Evolutionary conservation across 2,329 filamentous ascomycete genomes (phyloP).

Genomic region (Xylaria sp.): DNA sequence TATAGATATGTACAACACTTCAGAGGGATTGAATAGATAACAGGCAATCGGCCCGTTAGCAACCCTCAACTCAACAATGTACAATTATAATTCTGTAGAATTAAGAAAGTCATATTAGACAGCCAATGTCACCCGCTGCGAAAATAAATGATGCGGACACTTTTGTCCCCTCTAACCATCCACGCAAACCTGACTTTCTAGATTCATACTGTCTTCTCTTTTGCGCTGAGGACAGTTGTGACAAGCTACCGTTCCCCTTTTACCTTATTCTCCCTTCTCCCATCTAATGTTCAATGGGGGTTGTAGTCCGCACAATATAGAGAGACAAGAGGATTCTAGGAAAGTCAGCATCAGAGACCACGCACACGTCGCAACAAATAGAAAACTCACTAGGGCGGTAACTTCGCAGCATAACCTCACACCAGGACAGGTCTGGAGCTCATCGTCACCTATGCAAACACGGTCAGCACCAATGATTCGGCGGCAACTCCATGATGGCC

Average conservation of each 20-base stretch:
- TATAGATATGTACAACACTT: constrained; percentile 24
- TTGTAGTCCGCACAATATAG: constrained; percentile 35
- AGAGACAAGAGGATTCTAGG: constrained; percentile 40
- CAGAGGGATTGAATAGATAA: constrained; percentile 3
- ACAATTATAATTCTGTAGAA: constrained; percentile 4
- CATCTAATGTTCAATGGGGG: no score
- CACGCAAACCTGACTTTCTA: background rate
- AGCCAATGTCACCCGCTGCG: background rate
- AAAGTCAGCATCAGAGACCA: constrained; percentile 1
- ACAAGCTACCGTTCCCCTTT: background rate
- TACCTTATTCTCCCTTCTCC: no score
- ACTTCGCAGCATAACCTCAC: constrained; percentile 43
- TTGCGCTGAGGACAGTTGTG: no score
- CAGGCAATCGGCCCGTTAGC: background rate
- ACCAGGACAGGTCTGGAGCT: constrained; percentile 36
- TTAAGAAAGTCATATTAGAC: constrained; percentile 2
- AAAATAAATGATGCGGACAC: background rate
- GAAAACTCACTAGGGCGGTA: constrained; percentile 39
- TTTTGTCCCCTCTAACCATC: background rate
- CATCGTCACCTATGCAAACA: constrained; percentile 32
- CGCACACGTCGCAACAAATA: background rate
- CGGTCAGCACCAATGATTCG: background rate
- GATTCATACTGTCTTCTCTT: background rate
- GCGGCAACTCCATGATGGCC: background rate
- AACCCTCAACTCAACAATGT: constrained; percentile 23